Percentiles rank a stretch among this genome's conserved stretches.
Evolutionary conservation across 164 flowering plant genomes (phyloP).

Genomic region (Chimonanthus salicifolius): DNA sequence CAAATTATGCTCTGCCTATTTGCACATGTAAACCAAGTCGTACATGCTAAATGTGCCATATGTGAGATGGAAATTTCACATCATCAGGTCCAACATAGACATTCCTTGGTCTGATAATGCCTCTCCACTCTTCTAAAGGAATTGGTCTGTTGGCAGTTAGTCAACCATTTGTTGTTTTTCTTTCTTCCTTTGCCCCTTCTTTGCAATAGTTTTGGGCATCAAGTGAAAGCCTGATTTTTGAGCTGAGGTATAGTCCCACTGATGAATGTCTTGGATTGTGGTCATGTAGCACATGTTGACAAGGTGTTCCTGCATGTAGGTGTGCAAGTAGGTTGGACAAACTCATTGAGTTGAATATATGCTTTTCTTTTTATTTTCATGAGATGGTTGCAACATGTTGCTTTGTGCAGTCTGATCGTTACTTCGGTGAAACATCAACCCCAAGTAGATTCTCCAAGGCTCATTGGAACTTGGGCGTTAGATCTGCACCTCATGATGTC

Average conservation of each 20-base stretch:
- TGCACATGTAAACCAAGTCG: not conserved
- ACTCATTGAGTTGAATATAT: not conserved
- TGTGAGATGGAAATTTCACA: not conserved
- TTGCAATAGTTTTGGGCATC: not conserved
- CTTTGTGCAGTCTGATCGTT: slow-evolving; percentile 17
- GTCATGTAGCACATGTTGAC: not conserved
- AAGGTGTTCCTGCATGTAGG: not conserved
- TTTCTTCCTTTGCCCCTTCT: too few relatives aligned
- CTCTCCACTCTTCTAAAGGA: not conserved
- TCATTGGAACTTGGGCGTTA: slow-evolving; percentile 9
- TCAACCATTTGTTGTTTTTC: not conserved
- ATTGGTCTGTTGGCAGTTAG: not conserved
- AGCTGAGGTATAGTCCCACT: not conserved
- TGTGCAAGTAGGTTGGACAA: not conserved
- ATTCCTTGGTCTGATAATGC: not conserved
- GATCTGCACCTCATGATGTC: slow-evolving; percentile 24
- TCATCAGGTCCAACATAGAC: not conserved
- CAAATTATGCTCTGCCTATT: not conserved
- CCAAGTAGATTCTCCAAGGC: slow-evolving; percentile 16
- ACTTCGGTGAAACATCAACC: slow-evolving; percentile 18
- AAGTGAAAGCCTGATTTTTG: not conserved
- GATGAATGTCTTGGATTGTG: not conserved
- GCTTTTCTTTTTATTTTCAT: not conserved
- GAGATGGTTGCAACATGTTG: not conserved
- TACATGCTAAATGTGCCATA: not conserved